A percentile compares a stretch with the other conserved stretches of the same genome.
Conservation (phyloP, 2,329 filamentous ascomycete genomes). For the Arthroderma uncinatum region DNA sequence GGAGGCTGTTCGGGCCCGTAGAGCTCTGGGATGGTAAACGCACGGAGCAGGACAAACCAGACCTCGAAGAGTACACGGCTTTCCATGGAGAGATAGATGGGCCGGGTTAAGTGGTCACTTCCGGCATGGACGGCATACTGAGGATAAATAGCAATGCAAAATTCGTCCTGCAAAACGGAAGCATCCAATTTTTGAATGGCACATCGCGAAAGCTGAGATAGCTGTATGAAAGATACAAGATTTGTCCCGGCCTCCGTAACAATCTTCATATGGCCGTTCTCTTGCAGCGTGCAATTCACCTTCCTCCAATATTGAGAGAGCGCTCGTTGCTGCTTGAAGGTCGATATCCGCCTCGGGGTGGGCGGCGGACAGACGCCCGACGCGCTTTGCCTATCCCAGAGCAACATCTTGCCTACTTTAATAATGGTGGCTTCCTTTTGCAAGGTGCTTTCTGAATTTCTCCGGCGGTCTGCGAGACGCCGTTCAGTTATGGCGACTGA, state of each 20-base stretch:
- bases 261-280: conserved; percentile 88
- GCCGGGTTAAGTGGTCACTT: conserved; percentile 65
- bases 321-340: conserved; percentile 46
- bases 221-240: conserved; percentile 69
- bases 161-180: conserved; percentile 84
- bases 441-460: conserved; percentile 39
- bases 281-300: conserved; percentile 85
- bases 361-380: conserved; percentile 27
- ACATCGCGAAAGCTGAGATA: conserved; percentile 78
- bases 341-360: conserved; percentile 36
- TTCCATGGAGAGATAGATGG: conserved; percentile 79
- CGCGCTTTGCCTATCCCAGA: conserved; percentile 71
- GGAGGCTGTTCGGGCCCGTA: conserved; percentile 54
- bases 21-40: conserved; percentile 83
- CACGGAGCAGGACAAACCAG: conserved; percentile 85
- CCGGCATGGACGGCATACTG: conserved; percentile 71
- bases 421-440: conserved; percentile 72
- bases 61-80: conserved; percentile 87
- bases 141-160: conserved; percentile 89
- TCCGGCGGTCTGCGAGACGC: conserved; percentile 33
- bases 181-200: conserved; percentile 83
- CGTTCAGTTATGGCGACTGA: conserved; percentile 35
- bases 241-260: conserved; percentile 75
- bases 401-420: conserved; percentile 81
- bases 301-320: conserved; percentile 59